Percentiles rank a stretch among this genome's conserved stretches.
phyloP scores from a whole-genome alignment of 495 filamentous ascomycete genomes.

The Lindgomyces ingoldianus region DNA sequence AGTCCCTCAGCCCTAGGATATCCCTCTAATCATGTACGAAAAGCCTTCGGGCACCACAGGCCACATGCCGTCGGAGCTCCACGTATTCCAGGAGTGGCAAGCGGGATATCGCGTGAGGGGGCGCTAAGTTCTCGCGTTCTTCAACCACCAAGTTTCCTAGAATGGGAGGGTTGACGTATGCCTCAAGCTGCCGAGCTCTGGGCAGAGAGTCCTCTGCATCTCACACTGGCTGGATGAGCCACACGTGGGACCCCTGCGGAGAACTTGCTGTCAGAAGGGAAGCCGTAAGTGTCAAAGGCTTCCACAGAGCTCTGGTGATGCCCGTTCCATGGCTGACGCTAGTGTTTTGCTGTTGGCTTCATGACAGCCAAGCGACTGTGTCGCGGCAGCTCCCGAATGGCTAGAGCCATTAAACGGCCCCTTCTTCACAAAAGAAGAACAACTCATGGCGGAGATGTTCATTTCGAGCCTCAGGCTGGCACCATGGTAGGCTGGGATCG shows the following conservation, averaged over 20 bases:
- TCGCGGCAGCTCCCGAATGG: background rate
- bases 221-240: background rate
- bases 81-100: background rate
- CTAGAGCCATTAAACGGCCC: background rate
- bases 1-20: no score
- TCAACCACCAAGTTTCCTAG: background rate
- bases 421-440: background rate
- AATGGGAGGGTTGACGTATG: slow-evolving; percentile 1
- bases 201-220: background rate
- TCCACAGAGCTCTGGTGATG: background rate
- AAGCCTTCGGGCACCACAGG: background rate
- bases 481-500: background rate
- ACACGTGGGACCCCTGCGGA: background rate
- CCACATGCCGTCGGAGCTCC: background rate
- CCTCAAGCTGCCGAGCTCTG: slow-evolving; percentile 4
- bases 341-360: slow-evolving; percentile 13
- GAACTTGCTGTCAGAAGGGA: slow-evolving; percentile 1
- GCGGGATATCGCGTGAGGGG: background rate
- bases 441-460: background rate
- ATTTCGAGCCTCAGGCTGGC: background rate
- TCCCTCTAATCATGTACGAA: background rate
- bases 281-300: background rate
- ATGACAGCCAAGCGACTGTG: slow-evolving; percentile 8
- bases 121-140: no score
- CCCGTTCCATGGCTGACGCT: slow-evolving; percentile 7